Conservation (phyloP, 345 rosid species). For the Camelina hispida region DNA sequence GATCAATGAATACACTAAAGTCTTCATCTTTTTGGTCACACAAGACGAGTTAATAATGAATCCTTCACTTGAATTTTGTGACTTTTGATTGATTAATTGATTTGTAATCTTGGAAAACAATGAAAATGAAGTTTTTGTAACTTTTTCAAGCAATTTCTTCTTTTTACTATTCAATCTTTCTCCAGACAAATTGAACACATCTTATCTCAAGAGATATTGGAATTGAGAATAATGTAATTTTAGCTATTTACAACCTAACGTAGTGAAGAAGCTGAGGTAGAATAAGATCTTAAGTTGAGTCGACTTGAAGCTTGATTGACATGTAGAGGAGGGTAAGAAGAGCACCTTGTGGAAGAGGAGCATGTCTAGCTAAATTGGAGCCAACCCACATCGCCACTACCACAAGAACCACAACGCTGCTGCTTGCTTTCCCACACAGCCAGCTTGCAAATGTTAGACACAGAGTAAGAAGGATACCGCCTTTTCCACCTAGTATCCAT, state of each 20-base stretch:
- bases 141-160: conserved; percentile 7
- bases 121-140: neutral
- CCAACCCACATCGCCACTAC: conserved; percentile 84
- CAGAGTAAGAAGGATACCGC: conserved; percentile 68
- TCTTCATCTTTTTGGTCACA: conserved; percentile 16
- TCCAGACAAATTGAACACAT: neutral
- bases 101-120: conserved; percentile 21
- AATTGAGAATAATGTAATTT: neutral
- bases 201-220: neutral
- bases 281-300: conserved; percentile 49
- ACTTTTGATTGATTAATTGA: conserved; percentile 21
- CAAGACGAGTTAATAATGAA: conserved; percentile 22
- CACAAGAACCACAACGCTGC: conserved; percentile 66
- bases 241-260: conserved; percentile 39
- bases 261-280: neutral
- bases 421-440: conserved; percentile 89
- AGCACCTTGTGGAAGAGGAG: conserved; percentile 88
- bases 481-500: conserved; percentile 78
- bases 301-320: conserved; percentile 87
- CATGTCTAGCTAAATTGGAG: conserved; percentile 74
- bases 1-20: neutral
- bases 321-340: conserved; percentile 77
- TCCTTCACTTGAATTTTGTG: conserved; percentile 18
- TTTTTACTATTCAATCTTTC: neutral
- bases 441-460: conserved; percentile 83